Percentiles rank a stretch among this genome's conserved stretches.
These are phyloP conservation scores for Chytriomyces sp. DNA, from an alignment of 192 early-diverging fungal genomes.

Conservation along the genomic window DNA sequence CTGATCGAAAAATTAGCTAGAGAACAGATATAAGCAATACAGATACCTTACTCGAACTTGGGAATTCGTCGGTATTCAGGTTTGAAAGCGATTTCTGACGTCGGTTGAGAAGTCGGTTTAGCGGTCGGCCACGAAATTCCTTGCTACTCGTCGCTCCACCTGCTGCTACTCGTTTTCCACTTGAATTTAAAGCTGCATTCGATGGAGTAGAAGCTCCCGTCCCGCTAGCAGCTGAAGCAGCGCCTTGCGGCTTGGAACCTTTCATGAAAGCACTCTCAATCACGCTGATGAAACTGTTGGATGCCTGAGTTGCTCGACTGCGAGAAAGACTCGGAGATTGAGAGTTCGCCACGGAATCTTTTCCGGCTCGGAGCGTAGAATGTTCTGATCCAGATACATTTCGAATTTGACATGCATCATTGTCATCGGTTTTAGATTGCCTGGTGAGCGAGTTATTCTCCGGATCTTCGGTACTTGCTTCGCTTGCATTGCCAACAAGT, in stretches of 20 bases:
- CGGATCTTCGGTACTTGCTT: neutral
- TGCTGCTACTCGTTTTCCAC: neutral
- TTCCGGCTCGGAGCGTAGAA: neutral
- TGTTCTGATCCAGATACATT: neutral
- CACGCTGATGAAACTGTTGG: constrained; percentile 7
- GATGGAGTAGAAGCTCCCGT: constrained; percentile 3
- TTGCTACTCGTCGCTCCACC: neutral
- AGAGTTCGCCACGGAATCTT: neutral
- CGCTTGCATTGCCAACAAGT: neutral
- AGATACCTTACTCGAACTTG: neutral
- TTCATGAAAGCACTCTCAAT: constrained; percentile 23
- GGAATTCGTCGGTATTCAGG: neutral
- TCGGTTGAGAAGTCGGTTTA: constrained; percentile 4
- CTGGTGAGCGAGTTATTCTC: neutral
- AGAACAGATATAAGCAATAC: no score
- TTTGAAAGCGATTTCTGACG: constrained; percentile 28
- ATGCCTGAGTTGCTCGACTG: neutral
- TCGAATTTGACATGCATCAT: neutral
- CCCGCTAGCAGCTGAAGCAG: neutral
- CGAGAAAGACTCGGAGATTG: neutral
- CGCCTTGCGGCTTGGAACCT: neutral
- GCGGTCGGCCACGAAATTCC: neutral
- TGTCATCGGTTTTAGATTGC: neutral
- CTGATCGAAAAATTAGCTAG: no score
- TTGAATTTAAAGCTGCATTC: neutral